phyloP scores from a whole-genome alignment of 2,329 filamentous ascomycete species.

The Ophiostoma ulmi region DNA sequence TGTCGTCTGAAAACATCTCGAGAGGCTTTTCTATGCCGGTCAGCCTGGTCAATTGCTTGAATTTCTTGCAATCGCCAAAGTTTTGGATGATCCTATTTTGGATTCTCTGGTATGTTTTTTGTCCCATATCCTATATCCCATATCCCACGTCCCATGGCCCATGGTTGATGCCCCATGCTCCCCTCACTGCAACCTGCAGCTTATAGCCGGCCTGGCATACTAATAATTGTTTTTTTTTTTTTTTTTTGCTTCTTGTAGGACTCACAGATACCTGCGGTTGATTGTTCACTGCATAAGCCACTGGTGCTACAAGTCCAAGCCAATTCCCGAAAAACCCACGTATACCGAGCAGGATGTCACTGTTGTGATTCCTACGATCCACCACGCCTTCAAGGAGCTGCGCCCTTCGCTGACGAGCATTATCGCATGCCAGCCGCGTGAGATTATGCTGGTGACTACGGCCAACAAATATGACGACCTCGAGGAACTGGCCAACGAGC shows the following conservation, averaged over 20 bases:
- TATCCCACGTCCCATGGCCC: too few species aligned
- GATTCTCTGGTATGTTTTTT: conserved; percentile 42
- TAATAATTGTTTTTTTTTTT: not conserved
- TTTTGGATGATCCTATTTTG: conserved; percentile 44
- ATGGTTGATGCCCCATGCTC: not conserved
- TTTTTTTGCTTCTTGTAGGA: conserved; percentile 46
- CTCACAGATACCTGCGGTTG: conserved; percentile 82
- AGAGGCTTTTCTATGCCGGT: not conserved
- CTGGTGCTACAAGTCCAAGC: conserved; percentile 80
- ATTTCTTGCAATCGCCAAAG: conserved; percentile 36
- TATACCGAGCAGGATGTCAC: conserved; percentile 81
- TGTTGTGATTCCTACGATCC: conserved; percentile 88
- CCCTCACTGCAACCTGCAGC: not conserved
- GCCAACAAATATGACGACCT: conserved; percentile 69
- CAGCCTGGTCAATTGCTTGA: conserved; percentile 12
- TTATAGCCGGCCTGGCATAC: not conserved
- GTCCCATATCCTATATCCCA: not conserved
- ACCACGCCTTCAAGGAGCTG: conserved; percentile 78
- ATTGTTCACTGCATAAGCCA: conserved; percentile 81
- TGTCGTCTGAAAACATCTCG: conserved; percentile 17
- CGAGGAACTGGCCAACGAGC: conserved; percentile 58
- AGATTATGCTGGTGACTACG: conserved; percentile 83
- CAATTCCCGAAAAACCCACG: conserved; percentile 73
- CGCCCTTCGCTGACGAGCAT: conserved; percentile 75
- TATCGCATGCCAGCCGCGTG: conserved; percentile 61